A percentile compares a stretch with the other conserved stretches of the same genome.
Conservation (phyloP, 2,329 filamentous ascomycete genomes). For the Nemania sp. region DNA sequence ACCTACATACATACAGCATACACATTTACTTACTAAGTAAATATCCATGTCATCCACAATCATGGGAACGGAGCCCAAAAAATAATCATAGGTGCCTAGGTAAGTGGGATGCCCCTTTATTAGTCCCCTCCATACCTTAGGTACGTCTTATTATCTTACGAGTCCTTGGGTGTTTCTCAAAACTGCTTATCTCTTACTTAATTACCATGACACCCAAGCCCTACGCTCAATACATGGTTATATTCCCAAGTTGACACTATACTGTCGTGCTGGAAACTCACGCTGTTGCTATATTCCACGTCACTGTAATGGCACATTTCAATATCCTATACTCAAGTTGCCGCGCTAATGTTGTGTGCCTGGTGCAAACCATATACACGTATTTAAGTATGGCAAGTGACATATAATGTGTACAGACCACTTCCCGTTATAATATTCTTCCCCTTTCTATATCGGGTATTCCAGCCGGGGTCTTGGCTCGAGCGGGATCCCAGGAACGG, state of each 20-base stretch:
- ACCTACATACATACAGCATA: too few species aligned
- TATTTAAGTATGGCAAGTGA: background rate
- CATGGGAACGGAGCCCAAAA: background rate
- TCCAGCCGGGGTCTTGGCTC: conserved; percentile 17
- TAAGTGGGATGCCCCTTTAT: conserved; percentile 14
- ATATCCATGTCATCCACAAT: background rate
- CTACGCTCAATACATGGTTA: conserved; percentile 4
- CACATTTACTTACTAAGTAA: too few species aligned
- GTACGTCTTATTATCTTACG: background rate
- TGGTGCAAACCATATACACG: too few species aligned
- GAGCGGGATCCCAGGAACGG: conserved; percentile 17
- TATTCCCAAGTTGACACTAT: background rate
- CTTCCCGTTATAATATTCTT: conserved; percentile 1
- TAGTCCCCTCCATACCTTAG: conserved; percentile 8
- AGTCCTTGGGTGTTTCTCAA: too few species aligned
- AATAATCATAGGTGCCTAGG: background rate
- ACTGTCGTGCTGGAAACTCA: too few species aligned
- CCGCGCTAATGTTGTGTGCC: background rate
- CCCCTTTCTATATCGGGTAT: conserved; percentile 34
- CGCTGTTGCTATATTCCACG: too few species aligned
- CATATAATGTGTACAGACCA: background rate
- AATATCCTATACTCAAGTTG: too few species aligned
- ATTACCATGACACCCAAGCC: conserved; percentile 4
- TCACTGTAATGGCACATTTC: too few species aligned
- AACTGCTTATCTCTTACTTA: conserved; percentile 8